A percentile compares a stretch with the other conserved stretches of the same genome.
Conservation (phyloP, 2,329 filamentous ascomycete genomes). For the Ophiostoma sp. region DNA sequence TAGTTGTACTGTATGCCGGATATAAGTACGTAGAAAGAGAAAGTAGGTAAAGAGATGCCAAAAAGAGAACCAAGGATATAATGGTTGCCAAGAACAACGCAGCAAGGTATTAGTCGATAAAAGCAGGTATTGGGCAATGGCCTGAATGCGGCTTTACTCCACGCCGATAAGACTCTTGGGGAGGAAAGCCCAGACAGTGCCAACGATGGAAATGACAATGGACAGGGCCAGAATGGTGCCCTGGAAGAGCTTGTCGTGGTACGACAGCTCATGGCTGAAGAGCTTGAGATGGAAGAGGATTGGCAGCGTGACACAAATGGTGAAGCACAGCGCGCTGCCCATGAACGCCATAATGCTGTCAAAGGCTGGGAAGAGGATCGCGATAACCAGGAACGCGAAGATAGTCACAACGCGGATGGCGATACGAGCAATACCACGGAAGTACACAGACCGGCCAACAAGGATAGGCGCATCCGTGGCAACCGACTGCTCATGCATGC, state of each 20-base stretch:
- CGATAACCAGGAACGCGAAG: conserved; percentile 67
- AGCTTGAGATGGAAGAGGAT: conserved; percentile 86
- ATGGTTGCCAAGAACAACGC: background rate
- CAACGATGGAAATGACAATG: conserved; percentile 62
- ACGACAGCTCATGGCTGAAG: conserved; percentile 66
- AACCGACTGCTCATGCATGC: conserved; percentile 53
- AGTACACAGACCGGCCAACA: conserved; percentile 51
- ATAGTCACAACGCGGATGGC: conserved; percentile 61
- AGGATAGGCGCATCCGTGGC: conserved; percentile 41
- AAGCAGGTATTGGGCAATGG: background rate
- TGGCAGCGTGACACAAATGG: conserved; percentile 87
- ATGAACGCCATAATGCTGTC: conserved; percentile 89
- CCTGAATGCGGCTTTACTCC: conserved; percentile 27
- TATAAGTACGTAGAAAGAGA: background rate
- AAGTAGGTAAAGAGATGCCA: too few relatives aligned
- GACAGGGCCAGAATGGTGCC: conserved; percentile 65
- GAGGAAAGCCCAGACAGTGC: conserved; percentile 83
- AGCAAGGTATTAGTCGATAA: conserved; percentile 8
- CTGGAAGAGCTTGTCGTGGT: conserved; percentile 58
- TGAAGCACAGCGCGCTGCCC: conserved; percentile 84
- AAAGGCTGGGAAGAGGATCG: conserved; percentile 66
- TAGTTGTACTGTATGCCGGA: conserved; percentile 14
- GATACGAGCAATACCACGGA: conserved; percentile 54
- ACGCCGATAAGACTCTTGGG: conserved; percentile 68
- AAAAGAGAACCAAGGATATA: too few relatives aligned